phyloP scores from a whole-genome alignment of 2,329 filamentous ascomycete species.

The Escovopsis sp. region DNA sequence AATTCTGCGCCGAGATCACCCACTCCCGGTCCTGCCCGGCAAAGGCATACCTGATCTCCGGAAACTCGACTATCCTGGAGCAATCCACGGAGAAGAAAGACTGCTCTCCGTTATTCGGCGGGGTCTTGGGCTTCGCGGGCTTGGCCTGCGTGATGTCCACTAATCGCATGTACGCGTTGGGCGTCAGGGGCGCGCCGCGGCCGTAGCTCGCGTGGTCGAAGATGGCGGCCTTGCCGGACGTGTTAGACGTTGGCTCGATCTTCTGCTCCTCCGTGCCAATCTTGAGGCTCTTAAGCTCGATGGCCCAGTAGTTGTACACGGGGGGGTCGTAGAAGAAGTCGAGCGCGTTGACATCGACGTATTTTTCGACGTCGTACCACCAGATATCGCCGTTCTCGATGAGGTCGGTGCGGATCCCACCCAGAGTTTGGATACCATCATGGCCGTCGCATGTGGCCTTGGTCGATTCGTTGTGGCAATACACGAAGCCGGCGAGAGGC shows the following conservation, averaged over 20 bases:
- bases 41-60: slow-evolving; percentile 7
- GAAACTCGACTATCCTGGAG: slow-evolving; percentile 4
- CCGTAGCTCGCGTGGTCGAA: slow-evolving; percentile 10
- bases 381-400: slow-evolving; percentile 15
- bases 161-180: slow-evolving; percentile 8
- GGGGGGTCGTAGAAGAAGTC: slow-evolving; percentile 8
- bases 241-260: slow-evolving; percentile 6
- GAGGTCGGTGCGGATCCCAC: slow-evolving; percentile 7
- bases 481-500: slow-evolving; percentile 7
- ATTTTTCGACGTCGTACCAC: slow-evolving; percentile 13
- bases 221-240: slow-evolving; percentile 8
- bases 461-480: slow-evolving; percentile 6
- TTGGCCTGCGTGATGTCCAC: slow-evolving; percentile 6
- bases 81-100: slow-evolving; percentile 8
- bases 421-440: slow-evolving; percentile 9
- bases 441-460: slow-evolving; percentile 7
- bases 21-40: slow-evolving; percentile 6
- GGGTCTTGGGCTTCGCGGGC: slow-evolving; percentile 5
- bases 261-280: slow-evolving; percentile 8
- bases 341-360: slow-evolving; percentile 8
- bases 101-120: slow-evolving; percentile 10
- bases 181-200: slow-evolving; percentile 7
- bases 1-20: slow-evolving; percentile 6
- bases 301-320: slow-evolving; percentile 10
- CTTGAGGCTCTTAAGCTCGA: slow-evolving; percentile 6